Evolutionary conservation across 768 basidiomycete species (phyloP).

Genomic region (Clathrus columnatus): DNA sequence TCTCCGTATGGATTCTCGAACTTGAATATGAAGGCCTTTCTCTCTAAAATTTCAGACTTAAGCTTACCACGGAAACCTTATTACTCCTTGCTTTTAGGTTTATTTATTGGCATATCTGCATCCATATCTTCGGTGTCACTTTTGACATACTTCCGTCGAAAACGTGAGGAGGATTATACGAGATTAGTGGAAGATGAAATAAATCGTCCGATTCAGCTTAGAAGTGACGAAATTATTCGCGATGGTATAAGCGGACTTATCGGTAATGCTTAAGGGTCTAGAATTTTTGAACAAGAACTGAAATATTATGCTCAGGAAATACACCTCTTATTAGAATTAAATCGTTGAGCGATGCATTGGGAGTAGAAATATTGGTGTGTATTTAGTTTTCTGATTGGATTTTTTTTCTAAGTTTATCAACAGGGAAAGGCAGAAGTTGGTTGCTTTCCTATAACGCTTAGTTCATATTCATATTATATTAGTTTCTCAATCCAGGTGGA

Average conservation of each 20-base stretch:
- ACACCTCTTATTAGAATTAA: slow-evolving; percentile 90
- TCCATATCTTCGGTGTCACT: slow-evolving; percentile 65
- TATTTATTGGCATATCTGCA: slow-evolving; percentile 69
- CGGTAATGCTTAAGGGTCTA: slow-evolving; percentile 33
- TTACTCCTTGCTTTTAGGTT: slow-evolving; percentile 26
- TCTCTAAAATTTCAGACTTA: background rate
- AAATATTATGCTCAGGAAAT: slow-evolving; percentile 56
- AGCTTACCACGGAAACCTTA: background rate
- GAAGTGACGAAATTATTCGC: slow-evolving; percentile 65
- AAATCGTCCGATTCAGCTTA: slow-evolving; percentile 49
- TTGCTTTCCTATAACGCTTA: background rate
- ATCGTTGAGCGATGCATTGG: slow-evolving; percentile 82
- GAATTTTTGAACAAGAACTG: background rate
- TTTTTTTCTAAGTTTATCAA: background rate
- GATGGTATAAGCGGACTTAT: slow-evolving; percentile 78
- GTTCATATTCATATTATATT: slow-evolving; percentile 4
- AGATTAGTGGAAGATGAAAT: slow-evolving; percentile 17
- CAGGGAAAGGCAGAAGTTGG: slow-evolving; percentile 85
- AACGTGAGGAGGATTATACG: slow-evolving; percentile 25
- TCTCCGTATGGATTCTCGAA: too few relatives aligned
- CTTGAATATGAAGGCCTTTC: background rate
- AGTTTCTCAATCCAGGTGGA: slow-evolving; percentile 96
- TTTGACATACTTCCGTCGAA: slow-evolving; percentile 45
- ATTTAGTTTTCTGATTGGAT: background rate
- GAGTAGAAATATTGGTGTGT: slow-evolving; percentile 75